These are phyloP conservation scores for Peniophora sp. DNA, from an alignment of 1,284 basidiomycete species.

Conservation along the genomic window DNA sequence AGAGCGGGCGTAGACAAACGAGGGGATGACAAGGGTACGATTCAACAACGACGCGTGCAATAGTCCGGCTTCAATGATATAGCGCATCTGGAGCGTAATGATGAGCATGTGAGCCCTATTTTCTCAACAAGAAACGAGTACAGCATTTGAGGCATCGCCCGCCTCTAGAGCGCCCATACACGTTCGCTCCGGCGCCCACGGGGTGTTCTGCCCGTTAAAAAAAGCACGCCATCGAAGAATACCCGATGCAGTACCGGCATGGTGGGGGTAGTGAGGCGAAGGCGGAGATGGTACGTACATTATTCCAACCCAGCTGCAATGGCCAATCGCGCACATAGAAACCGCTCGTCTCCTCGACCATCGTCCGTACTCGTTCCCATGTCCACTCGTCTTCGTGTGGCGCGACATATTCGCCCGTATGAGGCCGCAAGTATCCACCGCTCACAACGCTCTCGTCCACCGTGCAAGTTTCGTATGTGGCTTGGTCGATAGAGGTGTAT, in stretches of 20 bases:
- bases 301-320: slow-evolving; percentile 1
- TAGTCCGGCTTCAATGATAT: neutral
- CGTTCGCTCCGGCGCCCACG: too few relatives aligned
- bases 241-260: too few relatives aligned
- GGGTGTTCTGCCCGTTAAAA: too few relatives aligned
- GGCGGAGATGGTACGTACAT: neutral
- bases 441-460: too few relatives aligned
- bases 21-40: slow-evolving; percentile 1
- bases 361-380: neutral
- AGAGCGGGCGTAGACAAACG: slow-evolving; percentile 2
- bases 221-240: too few relatives aligned
- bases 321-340: neutral
- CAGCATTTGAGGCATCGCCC: too few relatives aligned
- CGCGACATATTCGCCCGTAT: neutral
- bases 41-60: neutral
- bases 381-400: neutral
- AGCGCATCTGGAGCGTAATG: neutral
- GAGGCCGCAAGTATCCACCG: neutral
- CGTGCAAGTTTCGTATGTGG: too few relatives aligned
- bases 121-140: too few relatives aligned
- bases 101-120: too few relatives aligned
- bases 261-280: too few relatives aligned
- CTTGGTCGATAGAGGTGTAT: too few relatives aligned
- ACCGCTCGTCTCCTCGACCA: neutral
- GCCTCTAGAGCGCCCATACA: too few relatives aligned